Percentiles rank a stretch among this genome's conserved stretches.
phyloP scores from a whole-genome alignment of 768 basidiomycete species.

The Amylocystis lapponica region DNA sequence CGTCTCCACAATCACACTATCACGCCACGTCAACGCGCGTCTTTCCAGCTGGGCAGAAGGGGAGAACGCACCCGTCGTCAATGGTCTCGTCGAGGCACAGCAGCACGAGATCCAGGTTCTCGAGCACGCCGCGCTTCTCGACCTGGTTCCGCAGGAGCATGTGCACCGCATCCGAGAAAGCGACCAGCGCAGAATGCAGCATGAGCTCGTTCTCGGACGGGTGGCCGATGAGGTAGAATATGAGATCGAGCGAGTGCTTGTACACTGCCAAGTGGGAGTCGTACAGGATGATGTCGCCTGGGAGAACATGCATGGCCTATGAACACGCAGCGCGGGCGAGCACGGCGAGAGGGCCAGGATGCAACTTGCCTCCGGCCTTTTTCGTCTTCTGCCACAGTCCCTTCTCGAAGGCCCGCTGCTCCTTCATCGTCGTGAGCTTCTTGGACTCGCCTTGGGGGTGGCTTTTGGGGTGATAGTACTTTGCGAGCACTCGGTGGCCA shows the following conservation, averaged over 20 bases:
- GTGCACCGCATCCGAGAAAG: constrained; percentile 80
- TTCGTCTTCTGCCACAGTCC: constrained; percentile 94
- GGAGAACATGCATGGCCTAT: neutral
- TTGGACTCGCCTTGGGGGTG: constrained; percentile 57
- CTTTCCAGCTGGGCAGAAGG: neutral
- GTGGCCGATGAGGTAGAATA: constrained; percentile 88
- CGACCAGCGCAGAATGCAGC: constrained; percentile 79
- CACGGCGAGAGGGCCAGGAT: constrained; percentile 13
- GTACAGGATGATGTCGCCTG: constrained; percentile 92
- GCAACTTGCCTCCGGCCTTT: constrained; percentile 85
- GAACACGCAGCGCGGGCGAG: neutral
- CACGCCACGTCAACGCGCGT: neutral
- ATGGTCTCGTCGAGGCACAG: constrained; percentile 95
- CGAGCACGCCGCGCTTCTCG: constrained; percentile 91
- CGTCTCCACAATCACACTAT: constrained; percentile 93
- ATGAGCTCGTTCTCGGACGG: constrained; percentile 93
- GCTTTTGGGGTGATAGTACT: constrained; percentile 82
- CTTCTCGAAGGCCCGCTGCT: constrained; percentile 95
- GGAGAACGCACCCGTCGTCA: constrained; percentile 82
- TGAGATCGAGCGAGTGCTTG: constrained; percentile 91
- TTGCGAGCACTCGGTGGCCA: constrained; percentile 90
- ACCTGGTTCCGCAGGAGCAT: constrained; percentile 87
- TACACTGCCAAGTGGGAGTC: constrained; percentile 89
- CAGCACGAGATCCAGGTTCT: constrained; percentile 89
- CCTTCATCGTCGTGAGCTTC: constrained; percentile 68